These are phyloP conservation scores for Bretziella fagacearum DNA, from an alignment of 2,329 filamentous ascomycete genomes.

Conservation along the genomic window DNA sequence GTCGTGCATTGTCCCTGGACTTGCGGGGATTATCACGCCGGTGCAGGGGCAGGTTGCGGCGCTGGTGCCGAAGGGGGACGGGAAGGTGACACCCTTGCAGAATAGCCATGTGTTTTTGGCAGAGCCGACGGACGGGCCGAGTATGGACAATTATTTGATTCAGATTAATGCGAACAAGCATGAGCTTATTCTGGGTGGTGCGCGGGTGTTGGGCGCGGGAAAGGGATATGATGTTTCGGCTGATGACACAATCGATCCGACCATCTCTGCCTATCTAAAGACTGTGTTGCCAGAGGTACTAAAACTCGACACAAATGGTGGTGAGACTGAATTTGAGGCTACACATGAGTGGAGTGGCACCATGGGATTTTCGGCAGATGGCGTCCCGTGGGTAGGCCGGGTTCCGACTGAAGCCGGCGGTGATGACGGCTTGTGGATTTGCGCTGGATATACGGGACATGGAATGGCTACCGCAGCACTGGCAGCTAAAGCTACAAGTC, in stretches of 20 bases:
- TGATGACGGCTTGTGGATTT: conserved; percentile 40
- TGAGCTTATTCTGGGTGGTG: conserved; percentile 56
- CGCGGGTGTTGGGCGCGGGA: conserved; percentile 33
- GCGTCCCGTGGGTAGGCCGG: conserved; percentile 51
- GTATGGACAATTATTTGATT: conserved; percentile 54
- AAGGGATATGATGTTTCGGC: conserved; percentile 40
- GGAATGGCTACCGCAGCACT: conserved; percentile 61
- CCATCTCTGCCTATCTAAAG: conserved; percentile 39
- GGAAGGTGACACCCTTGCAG: conserved; percentile 24
- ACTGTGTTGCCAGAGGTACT: conserved; percentile 21
- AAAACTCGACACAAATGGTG: background rate
- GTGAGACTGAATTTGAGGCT: conserved; percentile 30
- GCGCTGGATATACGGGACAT: conserved; percentile 54
- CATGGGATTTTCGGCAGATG: conserved; percentile 58
- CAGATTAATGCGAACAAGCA: conserved; percentile 43
- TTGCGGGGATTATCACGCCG: conserved; percentile 58
- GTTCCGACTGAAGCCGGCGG: conserved; percentile 38
- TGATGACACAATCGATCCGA: conserved; percentile 39
- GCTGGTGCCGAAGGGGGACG: conserved; percentile 37
- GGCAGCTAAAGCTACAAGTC: conserved; percentile 44
- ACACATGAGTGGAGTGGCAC: conserved; percentile 61
- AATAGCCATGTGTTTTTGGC: conserved; percentile 49
- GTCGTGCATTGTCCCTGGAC: conserved; percentile 51
- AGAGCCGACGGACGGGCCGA: conserved; percentile 19
- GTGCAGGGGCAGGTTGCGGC: conserved; percentile 58